Conservation (phyloP, 345 rosid species). For the Arabis alpina region DNA sequence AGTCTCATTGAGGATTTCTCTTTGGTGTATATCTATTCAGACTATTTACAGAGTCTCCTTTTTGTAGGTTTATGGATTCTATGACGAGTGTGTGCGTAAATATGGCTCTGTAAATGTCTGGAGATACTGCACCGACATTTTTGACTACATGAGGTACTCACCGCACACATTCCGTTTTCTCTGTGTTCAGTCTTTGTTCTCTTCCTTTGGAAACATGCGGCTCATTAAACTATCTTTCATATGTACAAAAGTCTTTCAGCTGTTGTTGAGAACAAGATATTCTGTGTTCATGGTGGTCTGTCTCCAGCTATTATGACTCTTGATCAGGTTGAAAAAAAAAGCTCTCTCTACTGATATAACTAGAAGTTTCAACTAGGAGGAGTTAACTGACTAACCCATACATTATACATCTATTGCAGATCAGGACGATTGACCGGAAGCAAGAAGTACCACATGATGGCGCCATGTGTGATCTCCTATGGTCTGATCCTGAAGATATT, state of each 20-base stretch:
- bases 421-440: conserved; percentile 90
- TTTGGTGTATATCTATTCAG: neutral
- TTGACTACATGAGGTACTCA: conserved; percentile 87
- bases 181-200: conserved; percentile 9
- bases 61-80: conserved; percentile 91
- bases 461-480: conserved; percentile 97
- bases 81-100: conserved; percentile 95
- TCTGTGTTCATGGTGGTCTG: conserved; percentile 98
- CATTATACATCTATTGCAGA: conserved; percentile 50
- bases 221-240: neutral
- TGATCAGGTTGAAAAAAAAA: conserved; percentile 73
- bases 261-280: conserved; percentile 87
- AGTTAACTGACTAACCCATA: conserved; percentile 10
- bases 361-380: conserved; percentile 6
- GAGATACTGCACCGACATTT: conserved; percentile 98
- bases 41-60: conserved; percentile 33
- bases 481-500: conserved; percentile 99
- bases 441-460: conserved; percentile 99
- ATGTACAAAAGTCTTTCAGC: conserved; percentile 74
- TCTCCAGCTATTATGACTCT: conserved; percentile 86
- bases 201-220: neutral
- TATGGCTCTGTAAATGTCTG: conserved; percentile 97
- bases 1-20: conserved; percentile 17
- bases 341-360: neutral
- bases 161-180: conserved; percentile 1